phyloP scores from a whole-genome alignment of 768 basidiomycete genomes.

The Tylopilus cervinicoccineus region DNA sequence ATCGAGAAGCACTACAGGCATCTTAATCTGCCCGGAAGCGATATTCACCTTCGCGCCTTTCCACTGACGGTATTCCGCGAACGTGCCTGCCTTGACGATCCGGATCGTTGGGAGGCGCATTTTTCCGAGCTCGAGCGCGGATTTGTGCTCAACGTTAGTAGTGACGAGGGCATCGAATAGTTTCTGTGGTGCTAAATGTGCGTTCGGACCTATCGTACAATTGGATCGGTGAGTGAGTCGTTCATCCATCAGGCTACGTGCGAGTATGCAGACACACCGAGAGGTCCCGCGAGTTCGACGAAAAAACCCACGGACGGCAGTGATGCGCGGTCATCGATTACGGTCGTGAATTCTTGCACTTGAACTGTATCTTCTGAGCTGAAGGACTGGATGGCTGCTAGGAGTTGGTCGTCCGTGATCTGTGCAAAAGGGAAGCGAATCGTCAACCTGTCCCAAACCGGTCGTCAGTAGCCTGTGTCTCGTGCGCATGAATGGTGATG shows the following conservation, averaged over 20 bases:
- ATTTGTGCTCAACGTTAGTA: neutral
- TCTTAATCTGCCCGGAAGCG: slow-evolving; percentile 12
- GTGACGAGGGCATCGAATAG: slow-evolving; percentile 10
- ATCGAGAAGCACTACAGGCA: slow-evolving; percentile 10
- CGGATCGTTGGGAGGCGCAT: slow-evolving; percentile 19
- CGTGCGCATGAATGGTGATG: neutral
- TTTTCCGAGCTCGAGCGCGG: neutral
- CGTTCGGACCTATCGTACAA: slow-evolving; percentile 3
- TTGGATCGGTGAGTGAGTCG: neutral
- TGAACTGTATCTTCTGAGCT: slow-evolving; percentile 1
- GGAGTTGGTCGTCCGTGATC: slow-evolving; percentile 12
- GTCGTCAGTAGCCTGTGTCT: neutral
- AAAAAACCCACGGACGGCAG: slow-evolving; percentile 13
- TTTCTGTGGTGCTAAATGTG: neutral
- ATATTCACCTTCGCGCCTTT: slow-evolving; percentile 2
- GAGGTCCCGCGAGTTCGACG: slow-evolving; percentile 8
- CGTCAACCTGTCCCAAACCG: neutral
- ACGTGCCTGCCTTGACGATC: slow-evolving; percentile 17
- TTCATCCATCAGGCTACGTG: neutral
- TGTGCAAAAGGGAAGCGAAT: slow-evolving; percentile 5
- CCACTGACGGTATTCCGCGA: slow-evolving; percentile 16
- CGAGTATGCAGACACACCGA: slow-evolving; percentile 3
- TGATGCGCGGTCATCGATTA: slow-evolving; percentile 12
- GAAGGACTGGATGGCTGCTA: neutral
- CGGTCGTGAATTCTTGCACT: slow-evolving; percentile 14